Percentiles rank a stretch among this genome's conserved stretches.
These are phyloP conservation scores for Conticribra guillardii DNA, from an alignment of 108 stramenopile genomes.

Conservation along the genomic window DNA sequence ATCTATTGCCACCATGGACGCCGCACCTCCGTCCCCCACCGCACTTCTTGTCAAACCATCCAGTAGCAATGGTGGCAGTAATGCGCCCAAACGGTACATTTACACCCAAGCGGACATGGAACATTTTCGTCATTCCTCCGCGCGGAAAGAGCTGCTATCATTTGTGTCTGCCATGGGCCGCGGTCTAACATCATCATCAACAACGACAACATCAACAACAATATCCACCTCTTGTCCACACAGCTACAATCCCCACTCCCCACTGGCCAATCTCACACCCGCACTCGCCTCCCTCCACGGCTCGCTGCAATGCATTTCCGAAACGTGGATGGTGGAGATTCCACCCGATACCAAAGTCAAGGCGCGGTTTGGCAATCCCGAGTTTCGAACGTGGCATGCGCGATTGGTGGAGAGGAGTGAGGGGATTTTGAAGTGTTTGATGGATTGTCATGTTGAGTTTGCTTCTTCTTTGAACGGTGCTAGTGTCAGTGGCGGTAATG, in stretches of 20 bases:
- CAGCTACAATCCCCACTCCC: slow-evolving; percentile 56
- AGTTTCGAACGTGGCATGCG: slow-evolving; percentile 76
- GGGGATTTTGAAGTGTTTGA: slow-evolving; percentile 61
- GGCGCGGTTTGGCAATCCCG: slow-evolving; percentile 84
- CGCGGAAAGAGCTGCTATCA: slow-evolving; percentile 64
- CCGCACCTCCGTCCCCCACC: no score
- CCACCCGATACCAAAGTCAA: slow-evolving; percentile 60
- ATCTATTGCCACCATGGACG: no score
- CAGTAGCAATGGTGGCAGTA: no score
- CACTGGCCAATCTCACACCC: slow-evolving; percentile 62
- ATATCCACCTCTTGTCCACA: no score
- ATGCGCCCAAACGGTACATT: slow-evolving; percentile 60
- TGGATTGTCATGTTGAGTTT: slow-evolving; percentile 54
- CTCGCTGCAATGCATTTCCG: slow-evolving; percentile 59
- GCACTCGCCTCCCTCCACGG: slow-evolving; percentile 84
- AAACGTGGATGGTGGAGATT: slow-evolving; percentile 70
- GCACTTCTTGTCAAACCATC: no score
- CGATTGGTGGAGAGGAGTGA: slow-evolving; percentile 63
- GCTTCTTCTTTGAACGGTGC: no score
- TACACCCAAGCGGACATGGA: slow-evolving; percentile 84
- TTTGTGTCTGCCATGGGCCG: slow-evolving; percentile 80
- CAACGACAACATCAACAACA: neutral
- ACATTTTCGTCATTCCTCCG: slow-evolving; percentile 59
- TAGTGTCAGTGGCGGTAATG: no score
- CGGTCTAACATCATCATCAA: slow-evolving; percentile 43